These are phyloP conservation scores for Mycena indigotica DNA, from an alignment of 768 basidiomycete genomes.

Conservation along the genomic window DNA sequence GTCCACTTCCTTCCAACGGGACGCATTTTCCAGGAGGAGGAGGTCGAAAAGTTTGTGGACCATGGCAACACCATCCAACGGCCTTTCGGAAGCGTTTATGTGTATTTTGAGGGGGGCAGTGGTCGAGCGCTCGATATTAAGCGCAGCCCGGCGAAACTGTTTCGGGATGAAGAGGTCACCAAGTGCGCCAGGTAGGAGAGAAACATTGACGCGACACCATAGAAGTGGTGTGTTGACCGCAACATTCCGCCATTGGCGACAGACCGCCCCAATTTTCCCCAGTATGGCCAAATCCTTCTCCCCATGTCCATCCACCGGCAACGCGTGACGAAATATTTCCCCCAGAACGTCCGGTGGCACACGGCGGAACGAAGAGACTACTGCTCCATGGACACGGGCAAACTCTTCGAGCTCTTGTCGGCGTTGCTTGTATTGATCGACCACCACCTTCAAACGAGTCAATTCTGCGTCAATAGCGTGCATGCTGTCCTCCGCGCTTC, in stretches of 20 bases:
- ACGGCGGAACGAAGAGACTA: background rate
- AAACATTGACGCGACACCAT: background rate
- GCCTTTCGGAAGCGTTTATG: background rate
- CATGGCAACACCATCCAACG: background rate
- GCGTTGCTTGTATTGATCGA: background rate
- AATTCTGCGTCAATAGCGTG: background rate
- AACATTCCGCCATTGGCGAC: background rate
- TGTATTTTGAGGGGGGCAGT: background rate
- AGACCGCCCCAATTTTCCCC: background rate
- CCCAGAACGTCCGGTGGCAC: background rate
- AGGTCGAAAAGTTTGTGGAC: background rate
- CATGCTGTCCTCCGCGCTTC: background rate
- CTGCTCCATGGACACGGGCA: background rate
- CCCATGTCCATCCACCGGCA: background rate
- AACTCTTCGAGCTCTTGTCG: background rate
- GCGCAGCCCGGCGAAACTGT: background rate
- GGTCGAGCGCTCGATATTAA: background rate
- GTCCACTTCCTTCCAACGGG: background rate
- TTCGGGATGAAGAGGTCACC: background rate
- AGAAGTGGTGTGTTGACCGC: background rate
- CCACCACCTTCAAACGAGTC: background rate
- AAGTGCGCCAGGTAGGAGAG: background rate
- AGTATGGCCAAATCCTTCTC: no score
- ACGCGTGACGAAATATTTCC: background rate
- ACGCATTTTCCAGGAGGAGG: background rate